These are phyloP conservation scores for Podaxis sp. DNA, from an alignment of 768 basidiomycete genomes.

Conservation along the genomic window DNA sequence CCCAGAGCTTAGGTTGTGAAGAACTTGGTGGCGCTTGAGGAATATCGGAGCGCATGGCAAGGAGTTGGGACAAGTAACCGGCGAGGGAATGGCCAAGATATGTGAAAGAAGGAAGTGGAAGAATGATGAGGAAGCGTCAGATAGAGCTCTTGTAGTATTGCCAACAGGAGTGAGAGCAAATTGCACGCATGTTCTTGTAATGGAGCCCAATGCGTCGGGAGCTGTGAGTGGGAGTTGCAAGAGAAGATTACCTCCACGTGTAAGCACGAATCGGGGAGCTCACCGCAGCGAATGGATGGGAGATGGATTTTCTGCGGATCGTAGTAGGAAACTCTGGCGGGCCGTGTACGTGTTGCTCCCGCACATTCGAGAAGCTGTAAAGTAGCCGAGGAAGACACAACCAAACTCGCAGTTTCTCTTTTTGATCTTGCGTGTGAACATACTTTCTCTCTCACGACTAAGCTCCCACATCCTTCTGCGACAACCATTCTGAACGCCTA, in stretches of 20 bases:
- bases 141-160: slow-evolving; percentile 2
- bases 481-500: background rate
- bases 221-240: slow-evolving; percentile 8
- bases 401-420: background rate
- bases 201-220: background rate
- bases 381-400: slow-evolving; percentile 7
- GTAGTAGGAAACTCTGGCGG: slow-evolving; percentile 23
- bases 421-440: background rate
- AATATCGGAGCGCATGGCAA: slow-evolving; percentile 7
- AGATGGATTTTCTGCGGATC: slow-evolving; percentile 41
- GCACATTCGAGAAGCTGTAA: background rate
- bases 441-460: background rate
- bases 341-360: slow-evolving; percentile 5
- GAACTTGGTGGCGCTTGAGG: background rate
- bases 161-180: background rate
- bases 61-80: background rate
- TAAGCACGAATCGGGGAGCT: background rate
- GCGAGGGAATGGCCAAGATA: background rate
- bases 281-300: background rate
- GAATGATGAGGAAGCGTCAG: slow-evolving; percentile 2
- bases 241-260: slow-evolving; percentile 3
- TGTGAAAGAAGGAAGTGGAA: background rate
- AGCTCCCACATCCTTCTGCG: background rate
- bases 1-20: slow-evolving; percentile 41
- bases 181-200: slow-evolving; percentile 13